Conservation (phyloP, 805 yeast genomes). For the Millerago galiae region DNA sequence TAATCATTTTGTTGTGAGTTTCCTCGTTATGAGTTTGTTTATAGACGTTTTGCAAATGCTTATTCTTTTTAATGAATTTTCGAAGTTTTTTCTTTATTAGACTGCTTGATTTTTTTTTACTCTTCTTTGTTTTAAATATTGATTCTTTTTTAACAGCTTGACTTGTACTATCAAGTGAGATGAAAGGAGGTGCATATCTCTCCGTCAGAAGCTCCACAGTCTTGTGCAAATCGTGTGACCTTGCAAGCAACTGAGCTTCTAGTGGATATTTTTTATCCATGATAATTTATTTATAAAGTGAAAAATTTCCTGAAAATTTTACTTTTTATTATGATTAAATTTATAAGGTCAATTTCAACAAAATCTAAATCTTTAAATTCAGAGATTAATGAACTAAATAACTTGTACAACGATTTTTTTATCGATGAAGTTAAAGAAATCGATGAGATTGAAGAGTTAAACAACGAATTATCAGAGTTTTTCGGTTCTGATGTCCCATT, state of each 20-base stretch:
- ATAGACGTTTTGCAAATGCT: slow-evolving; percentile 20
- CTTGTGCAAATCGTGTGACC: not conserved
- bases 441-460: too few species aligned
- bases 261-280: slow-evolving; percentile 5
- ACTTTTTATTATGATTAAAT: too few species aligned
- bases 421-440: too few species aligned
- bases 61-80: slow-evolving; percentile 18
- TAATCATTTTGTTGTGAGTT: slow-evolving; percentile 18
- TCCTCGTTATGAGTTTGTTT: slow-evolving; percentile 13
- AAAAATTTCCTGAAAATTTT: too few species aligned
- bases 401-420: too few species aligned
- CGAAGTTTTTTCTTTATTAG: slow-evolving; percentile 11
- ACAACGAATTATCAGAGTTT: not conserved
- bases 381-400: too few species aligned
- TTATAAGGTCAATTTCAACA: too few species aligned
- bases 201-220: not conserved
- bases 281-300: not conserved
- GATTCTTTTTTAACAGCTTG: not conserved
- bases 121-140: not conserved
- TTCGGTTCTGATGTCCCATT: not conserved
- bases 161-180: not conserved
- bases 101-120: not conserved
- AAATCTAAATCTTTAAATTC: too few species aligned
- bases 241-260: slow-evolving; percentile 1
- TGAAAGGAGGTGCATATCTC: not conserved